Conservation (phyloP, 768 basidiomycete species). For the Russula olivacea region DNA sequence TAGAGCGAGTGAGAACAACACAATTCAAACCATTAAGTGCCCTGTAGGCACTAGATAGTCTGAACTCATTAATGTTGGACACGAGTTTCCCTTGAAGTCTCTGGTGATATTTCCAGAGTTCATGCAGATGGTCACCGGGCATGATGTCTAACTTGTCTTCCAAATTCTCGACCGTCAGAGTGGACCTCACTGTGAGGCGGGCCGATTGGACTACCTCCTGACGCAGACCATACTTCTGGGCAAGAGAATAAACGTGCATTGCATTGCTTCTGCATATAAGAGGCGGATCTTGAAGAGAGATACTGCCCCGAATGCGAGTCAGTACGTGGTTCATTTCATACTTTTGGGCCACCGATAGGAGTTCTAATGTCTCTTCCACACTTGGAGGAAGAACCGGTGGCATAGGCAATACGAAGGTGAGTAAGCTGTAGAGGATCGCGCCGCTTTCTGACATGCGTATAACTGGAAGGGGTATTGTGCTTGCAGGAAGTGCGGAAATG, state of each 20-base stretch:
- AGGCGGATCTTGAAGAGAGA: background rate
- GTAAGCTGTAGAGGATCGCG: background rate
- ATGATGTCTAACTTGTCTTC: background rate
- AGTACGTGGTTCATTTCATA: conserved; percentile 1
- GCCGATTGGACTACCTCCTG: background rate
- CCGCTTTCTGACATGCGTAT: background rate
- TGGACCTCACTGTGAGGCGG: background rate
- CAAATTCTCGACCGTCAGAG: conserved; percentile 4
- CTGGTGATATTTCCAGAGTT: conserved; percentile 11
- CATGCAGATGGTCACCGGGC: background rate
- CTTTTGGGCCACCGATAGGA: conserved; percentile 7
- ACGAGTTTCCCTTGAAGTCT: background rate
- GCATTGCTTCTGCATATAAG: background rate
- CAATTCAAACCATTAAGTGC: background rate
- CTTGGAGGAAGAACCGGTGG: background rate
- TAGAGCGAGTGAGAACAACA: too few species aligned
- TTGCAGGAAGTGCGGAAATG: too few species aligned
- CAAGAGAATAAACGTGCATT: background rate
- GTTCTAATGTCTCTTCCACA: background rate
- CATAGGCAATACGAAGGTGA: conserved; percentile 4
- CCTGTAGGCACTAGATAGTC: background rate
- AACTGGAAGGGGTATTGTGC: background rate
- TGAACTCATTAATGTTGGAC: background rate
- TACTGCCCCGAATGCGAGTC: background rate
- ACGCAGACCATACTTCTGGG: conserved; percentile 9